phyloP scores from a whole-genome alignment of 2,329 filamentous ascomycete genomes.

The Colletotrichum agaves region DNA sequence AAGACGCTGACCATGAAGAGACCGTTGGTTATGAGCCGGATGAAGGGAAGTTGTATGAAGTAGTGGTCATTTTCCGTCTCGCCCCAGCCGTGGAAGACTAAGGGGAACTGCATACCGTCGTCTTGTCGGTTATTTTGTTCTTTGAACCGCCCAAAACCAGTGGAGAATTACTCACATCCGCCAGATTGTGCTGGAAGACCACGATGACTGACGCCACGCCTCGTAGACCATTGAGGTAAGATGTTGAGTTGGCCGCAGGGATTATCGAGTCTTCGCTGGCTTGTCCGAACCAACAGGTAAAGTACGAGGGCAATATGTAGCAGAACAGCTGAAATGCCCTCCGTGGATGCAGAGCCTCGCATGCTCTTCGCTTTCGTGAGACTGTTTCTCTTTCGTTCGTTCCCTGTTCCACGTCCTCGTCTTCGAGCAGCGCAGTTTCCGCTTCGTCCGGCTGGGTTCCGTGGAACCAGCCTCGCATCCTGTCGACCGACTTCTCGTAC shows the following conservation, averaged over 20 bases:
- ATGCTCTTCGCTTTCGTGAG: neutral
- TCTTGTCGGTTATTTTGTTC: conserved; percentile 41
- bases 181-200: conserved; percentile 54
- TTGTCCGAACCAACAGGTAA: neutral
- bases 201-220: conserved; percentile 61
- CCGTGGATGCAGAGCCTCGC: neutral
- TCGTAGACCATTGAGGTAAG: conserved; percentile 61
- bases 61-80: conserved; percentile 7
- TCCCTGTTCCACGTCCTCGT: neutral
- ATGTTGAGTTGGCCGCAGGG: conserved; percentile 47
- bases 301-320: neutral
- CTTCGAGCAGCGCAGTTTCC: neutral
- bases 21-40: conserved; percentile 45
- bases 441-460: neutral
- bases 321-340: neutral
- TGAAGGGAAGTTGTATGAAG: conserved; percentile 41
- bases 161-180: too few relatives aligned
- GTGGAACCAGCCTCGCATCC: neutral
- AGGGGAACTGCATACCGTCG: neutral
- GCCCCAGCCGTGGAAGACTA: conserved; percentile 17
- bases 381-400: neutral
- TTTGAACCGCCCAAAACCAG: too few relatives aligned
- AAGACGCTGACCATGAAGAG: conserved; percentile 48
- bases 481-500: neutral
- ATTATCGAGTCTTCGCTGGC: neutral